Conservation (phyloP, 768 basidiomycete genomes). For the Hydnum rufescens region DNA sequence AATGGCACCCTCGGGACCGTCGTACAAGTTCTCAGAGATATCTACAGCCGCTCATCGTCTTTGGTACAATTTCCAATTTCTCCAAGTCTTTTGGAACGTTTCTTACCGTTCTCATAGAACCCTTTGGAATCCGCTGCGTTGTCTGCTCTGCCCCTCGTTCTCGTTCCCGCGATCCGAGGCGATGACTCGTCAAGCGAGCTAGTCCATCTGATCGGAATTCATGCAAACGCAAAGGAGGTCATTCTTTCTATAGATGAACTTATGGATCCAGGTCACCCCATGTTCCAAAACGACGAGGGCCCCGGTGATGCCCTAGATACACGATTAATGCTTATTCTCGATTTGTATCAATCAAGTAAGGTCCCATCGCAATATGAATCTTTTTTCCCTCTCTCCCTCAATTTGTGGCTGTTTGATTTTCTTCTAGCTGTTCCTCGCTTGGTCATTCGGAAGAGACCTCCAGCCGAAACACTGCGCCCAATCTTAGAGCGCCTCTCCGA, state of each 20-base stretch:
- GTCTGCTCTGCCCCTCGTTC: neutral
- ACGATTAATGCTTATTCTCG: neutral
- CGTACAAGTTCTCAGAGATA: neutral
- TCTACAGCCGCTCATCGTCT: neutral
- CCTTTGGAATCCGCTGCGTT: neutral
- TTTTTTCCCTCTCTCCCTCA: neutral
- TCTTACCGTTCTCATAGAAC: neutral
- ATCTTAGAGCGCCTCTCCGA: neutral
- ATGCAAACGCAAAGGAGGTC: neutral
- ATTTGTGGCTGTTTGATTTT: neutral
- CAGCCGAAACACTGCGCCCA: neutral
- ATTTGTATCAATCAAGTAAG: neutral
- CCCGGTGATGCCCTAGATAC: neutral
- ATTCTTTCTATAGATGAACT: neutral
- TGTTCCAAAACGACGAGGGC: neutral
- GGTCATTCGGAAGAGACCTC: neutral
- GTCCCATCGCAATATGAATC: neutral
- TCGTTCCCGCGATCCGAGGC: neutral
- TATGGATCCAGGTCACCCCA: neutral
- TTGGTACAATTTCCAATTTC: neutral
- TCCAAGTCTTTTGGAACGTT: neutral
- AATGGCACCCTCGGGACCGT: neutral
- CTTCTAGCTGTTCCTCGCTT: neutral
- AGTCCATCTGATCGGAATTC: neutral
- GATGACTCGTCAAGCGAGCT: neutral